Evolutionary conservation across 495 filamentous ascomycete species (phyloP).

Genomic region (Hamigera avellanea): DNA sequence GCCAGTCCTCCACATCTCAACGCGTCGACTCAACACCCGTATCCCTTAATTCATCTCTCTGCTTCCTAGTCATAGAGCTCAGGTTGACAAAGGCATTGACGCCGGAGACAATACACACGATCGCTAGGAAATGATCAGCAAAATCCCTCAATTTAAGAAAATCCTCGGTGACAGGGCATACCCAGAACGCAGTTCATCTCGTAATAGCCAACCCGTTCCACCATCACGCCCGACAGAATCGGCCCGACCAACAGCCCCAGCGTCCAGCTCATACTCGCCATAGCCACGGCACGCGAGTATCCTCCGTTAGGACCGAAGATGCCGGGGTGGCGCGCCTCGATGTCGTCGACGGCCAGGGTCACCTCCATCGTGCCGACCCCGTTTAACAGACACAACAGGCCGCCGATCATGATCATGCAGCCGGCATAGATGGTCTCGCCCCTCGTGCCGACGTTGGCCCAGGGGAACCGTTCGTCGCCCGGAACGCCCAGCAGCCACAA

Average conservation of each 20-base stretch:
- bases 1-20: no score
- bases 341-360: conserved; percentile 17
- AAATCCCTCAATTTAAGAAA: no score
- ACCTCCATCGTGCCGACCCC: conserved; percentile 20
- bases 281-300: conserved; percentile 24
- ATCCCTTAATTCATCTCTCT: no score
- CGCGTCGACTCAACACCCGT: no score
- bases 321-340: conserved; percentile 12
- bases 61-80: no score
- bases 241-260: conserved; percentile 23
- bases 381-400: conserved; percentile 11
- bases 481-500: conserved; percentile 16
- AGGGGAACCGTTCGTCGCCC: conserved; percentile 10
- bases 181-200: conserved; percentile 20
- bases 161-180: no score
- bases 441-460: conserved; percentile 4
- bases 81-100: no score
- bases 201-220: conserved; percentile 22
- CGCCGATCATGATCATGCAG: conserved; percentile 9
- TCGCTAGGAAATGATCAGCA: no score
- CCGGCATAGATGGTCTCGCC: conserved; percentile 12
- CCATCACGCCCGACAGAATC: conserved; percentile 19
- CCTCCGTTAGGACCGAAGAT: conserved; percentile 25
- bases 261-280: conserved; percentile 25
- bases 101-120: no score